These are phyloP conservation scores for Phytophthora boehmeriae DNA, from an alignment of 352 stramenopile species.

Conservation along the genomic window DNA sequence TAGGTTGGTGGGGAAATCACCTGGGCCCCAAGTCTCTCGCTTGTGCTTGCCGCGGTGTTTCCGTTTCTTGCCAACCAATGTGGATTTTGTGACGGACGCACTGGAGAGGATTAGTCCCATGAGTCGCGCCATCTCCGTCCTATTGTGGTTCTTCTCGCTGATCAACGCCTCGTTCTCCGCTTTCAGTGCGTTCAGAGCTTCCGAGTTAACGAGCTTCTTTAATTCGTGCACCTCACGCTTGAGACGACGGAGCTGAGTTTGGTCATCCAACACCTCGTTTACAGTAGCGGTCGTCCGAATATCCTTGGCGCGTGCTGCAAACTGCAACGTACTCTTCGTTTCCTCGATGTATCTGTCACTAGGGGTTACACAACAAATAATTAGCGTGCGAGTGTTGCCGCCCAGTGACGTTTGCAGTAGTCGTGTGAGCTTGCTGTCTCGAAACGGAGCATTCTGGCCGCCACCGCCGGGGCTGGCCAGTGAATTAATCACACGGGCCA, in stretches of 20 bases:
- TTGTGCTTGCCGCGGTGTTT: conserved; percentile 49
- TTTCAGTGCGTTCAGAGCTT: conserved; percentile 59
- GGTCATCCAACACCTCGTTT: conserved; percentile 93
- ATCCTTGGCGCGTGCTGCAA: conserved; percentile 92
- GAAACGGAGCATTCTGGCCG: conserved; percentile 72
- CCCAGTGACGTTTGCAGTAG: conserved; percentile 91
- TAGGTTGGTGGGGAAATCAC: conserved; percentile 54
- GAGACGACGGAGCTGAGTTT: conserved; percentile 74
- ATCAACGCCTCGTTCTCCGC: conserved; percentile 76
- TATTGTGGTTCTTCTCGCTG: conserved; percentile 59
- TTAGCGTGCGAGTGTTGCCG: conserved; percentile 92
- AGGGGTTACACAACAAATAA: conserved; percentile 85
- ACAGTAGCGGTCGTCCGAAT: conserved; percentile 83
- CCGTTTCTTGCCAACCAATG: conserved; percentile 16
- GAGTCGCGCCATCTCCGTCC: conserved; percentile 63
- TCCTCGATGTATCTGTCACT: conserved; percentile 81
- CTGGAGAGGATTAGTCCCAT: conserved; percentile 68
- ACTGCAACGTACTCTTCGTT: conserved; percentile 92
- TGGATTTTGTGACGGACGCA: conserved; percentile 32
- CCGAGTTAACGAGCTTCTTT: conserved; percentile 63
- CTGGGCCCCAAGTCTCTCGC: conserved; percentile 77
- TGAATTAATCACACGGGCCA: conserved; percentile 95
- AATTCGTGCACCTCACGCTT: conserved; percentile 77
- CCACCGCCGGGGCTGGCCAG: conserved; percentile 43
- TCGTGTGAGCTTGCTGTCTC: conserved; percentile 92